phyloP scores from a whole-genome alignment of 768 basidiomycete species.

The Hypholoma fasciculare region DNA sequence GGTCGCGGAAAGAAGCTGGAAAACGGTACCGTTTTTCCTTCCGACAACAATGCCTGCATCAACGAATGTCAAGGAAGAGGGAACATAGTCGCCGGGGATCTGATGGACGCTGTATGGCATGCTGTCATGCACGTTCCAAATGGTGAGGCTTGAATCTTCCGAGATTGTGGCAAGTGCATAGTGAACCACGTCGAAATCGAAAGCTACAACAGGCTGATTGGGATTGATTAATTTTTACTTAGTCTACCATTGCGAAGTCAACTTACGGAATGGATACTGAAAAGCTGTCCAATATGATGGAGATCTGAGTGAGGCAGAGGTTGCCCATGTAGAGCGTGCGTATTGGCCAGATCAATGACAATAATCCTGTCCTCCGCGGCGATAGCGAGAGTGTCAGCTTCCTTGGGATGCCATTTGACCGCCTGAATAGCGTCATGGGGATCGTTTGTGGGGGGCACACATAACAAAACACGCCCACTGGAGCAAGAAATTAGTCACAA shows the following conservation, averaged over 20 bases:
- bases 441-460: slow-evolving; percentile 60
- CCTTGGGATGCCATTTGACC: slow-evolving; percentile 89
- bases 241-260: background rate
- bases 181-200: slow-evolving; percentile 81
- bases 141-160: slow-evolving; percentile 76
- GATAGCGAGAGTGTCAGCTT: slow-evolving; percentile 78
- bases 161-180: slow-evolving; percentile 80
- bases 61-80: slow-evolving; percentile 83
- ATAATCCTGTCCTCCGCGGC: slow-evolving; percentile 78
- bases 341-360: slow-evolving; percentile 70
- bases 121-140: slow-evolving; percentile 82
- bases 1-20: slow-evolving; percentile 79
- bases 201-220: slow-evolving; percentile 71
- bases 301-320: slow-evolving; percentile 71
- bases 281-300: slow-evolving; percentile 65
- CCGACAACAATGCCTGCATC: slow-evolving; percentile 86
- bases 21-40: slow-evolving; percentile 80
- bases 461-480: slow-evolving; percentile 69
- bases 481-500: slow-evolving; percentile 5
- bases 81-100: slow-evolving; percentile 76
- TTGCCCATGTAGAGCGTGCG: slow-evolving; percentile 60
- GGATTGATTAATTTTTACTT: slow-evolving; percentile 2
- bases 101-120: slow-evolving; percentile 74
- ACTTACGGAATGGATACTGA: slow-evolving; percentile 70
- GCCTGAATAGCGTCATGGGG: slow-evolving; percentile 71